A percentile compares a stretch with the other conserved stretches of the same genome.
These are phyloP conservation scores for Cladophialophora psammophila DNA, from an alignment of 2,329 filamentous ascomycete species.

Conservation along the genomic window DNA sequence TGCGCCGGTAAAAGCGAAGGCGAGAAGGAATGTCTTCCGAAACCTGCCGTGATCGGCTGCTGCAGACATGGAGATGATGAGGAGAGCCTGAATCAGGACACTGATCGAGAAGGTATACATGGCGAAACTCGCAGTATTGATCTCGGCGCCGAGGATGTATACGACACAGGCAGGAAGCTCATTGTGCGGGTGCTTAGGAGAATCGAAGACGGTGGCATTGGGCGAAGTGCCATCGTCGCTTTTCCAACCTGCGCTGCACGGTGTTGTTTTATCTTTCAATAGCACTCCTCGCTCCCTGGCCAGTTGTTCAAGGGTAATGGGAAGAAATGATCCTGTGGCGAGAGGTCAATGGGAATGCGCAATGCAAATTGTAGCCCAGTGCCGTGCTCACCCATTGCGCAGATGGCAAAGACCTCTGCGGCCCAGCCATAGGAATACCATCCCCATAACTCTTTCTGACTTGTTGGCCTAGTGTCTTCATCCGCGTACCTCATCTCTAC, in stretches of 20 bases:
- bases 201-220: constrained; percentile 38
- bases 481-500: constrained; percentile 68
- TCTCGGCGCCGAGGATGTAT: constrained; percentile 78
- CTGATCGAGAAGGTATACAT: constrained; percentile 98
- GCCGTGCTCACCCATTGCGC: constrained; percentile 68
- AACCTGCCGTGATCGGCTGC: constrained; percentile 93
- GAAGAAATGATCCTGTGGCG: constrained; percentile 82
- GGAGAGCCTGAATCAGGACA: constrained; percentile 83
- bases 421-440: constrained; percentile 98
- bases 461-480: constrained; percentile 89
- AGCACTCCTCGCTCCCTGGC: constrained; percentile 91
- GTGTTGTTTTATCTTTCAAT: constrained; percentile 74
- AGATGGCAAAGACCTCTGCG: constrained; percentile 94
- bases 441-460: constrained; percentile 82
- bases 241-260: constrained; percentile 71
- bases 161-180: constrained; percentile 69
- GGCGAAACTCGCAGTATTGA: constrained; percentile 96
- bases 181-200: constrained; percentile 30
- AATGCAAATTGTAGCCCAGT: neutral
- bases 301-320: constrained; percentile 91
- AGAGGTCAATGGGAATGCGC: neutral
- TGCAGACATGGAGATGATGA: constrained; percentile 96
- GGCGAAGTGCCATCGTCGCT: constrained; percentile 43
- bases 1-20: constrained; percentile 84
- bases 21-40: constrained; percentile 84